Base-by-base conservation (phyloP, 2,329 filamentous ascomycete genomes). In the Helotiales sp. region DNA sequence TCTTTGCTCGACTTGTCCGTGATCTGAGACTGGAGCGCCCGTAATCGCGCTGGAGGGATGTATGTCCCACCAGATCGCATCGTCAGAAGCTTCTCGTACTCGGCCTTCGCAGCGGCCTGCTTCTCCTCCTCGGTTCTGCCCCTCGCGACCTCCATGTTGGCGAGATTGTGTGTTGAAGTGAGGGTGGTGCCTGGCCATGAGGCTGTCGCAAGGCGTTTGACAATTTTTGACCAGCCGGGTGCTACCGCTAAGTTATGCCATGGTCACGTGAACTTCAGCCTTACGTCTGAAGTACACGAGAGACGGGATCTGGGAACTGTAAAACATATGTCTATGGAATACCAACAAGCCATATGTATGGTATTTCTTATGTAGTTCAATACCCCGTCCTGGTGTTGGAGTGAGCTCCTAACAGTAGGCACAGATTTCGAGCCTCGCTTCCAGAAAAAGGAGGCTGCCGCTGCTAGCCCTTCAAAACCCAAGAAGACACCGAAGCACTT, bases 41-140 rank as follows among this genome's bases (percentile, higher is more conserved):
- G 86, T 70, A 99, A 80, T 66, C 91, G 84, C 52, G 93, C 93
- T 0, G 95, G 95, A 19, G 95, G 95, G 61, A 99, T 96, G 72
- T 99, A 99, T 24, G 92, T 96, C 66, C 95, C 95, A 63, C 95
- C 95, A 48, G 92, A 96, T 65, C 95, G 89, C 85, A 96, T 93
- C 64, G 84, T 95, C 66, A 96, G 79, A 60, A 98, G 83, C 76
- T 93, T 93, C 75, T 96, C 88, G 76, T 96, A 96, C 78, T 97
- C 93, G 64, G 92, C 90, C 77, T 96, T 96, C 42, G 91, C 90
- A 38, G 87, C 87, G 24, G 87, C 90, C 75, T 93, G 91, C 75
- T 96, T 96, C 74, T 93, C 87, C 72, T 91, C 91, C 68, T 90
- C 91, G 47, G 83, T 86, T 61, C 78, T 80, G 53, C 55, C 52